Conservation (phyloP, 768 basidiomycete genomes). For the Psilocybe sp. region DNA sequence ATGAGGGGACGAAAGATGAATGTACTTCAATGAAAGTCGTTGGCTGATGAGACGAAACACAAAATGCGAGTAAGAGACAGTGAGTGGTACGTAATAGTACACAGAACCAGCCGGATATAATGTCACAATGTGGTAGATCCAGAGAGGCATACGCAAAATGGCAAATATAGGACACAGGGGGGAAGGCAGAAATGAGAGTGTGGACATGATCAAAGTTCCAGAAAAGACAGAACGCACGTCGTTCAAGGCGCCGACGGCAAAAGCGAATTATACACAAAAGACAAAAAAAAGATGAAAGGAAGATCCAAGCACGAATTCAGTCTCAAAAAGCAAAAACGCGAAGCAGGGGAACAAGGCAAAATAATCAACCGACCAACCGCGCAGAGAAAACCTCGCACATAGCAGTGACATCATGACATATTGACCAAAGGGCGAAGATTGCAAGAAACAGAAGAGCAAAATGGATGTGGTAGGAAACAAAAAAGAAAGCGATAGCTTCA, state of each 20-base stretch:
- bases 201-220: too few relatives aligned
- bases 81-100: background rate
- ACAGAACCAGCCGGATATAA: conserved; percentile 6
- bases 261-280: background rate
- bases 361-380: background rate
- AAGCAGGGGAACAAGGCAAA: background rate
- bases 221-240: too few relatives aligned
- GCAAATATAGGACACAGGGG: background rate
- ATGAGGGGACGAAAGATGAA: background rate
- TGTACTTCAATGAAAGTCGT: background rate
- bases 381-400: background rate
- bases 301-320: background rate
- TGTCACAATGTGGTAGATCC: background rate
- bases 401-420: background rate
- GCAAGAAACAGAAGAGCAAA: too few relatives aligned
- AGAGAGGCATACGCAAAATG: background rate
- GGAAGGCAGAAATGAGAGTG: too few relatives aligned
- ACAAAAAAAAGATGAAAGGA: background rate
- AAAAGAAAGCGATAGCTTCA: too few relatives aligned
- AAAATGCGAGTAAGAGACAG: conserved; percentile 6
- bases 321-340: background rate
- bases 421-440: too few relatives aligned
- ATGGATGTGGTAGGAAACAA: too few relatives aligned
- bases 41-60: background rate
- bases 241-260: background rate